Percentiles rank a stretch among this genome's conserved stretches.
These are phyloP conservation scores for Adenanthera pavonina DNA, from an alignment of 306 rosid species.

Conservation along the genomic window DNA sequence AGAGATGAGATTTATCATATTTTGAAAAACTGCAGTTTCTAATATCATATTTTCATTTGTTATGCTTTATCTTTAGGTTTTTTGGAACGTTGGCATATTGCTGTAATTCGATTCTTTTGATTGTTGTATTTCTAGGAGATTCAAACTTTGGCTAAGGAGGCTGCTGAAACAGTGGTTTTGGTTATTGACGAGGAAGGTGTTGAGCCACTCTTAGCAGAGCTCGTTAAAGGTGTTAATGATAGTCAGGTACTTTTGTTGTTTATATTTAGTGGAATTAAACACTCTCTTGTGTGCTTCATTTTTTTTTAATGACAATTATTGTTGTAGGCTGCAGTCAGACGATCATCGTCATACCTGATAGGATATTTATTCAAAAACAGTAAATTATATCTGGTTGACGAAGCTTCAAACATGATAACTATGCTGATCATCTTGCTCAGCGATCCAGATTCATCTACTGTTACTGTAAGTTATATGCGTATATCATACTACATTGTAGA, in stretches of 20 bases:
- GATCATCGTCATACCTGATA: conserved; percentile 79
- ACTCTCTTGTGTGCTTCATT: not conserved
- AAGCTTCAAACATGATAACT: conserved; percentile 90
- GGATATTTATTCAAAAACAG: conserved; percentile 94
- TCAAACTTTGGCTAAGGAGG: conserved; percentile 81
- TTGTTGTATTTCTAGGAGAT: conserved; percentile 69
- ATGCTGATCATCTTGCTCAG: conserved; percentile 84
- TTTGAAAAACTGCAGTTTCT: conserved; percentile 25
- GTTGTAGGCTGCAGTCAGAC: conserved; percentile 79
- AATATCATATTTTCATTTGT: conserved; percentile 24
- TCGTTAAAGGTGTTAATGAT: conserved; percentile 76
- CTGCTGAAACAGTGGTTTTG: conserved; percentile 85
- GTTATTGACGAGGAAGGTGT: conserved; percentile 94
- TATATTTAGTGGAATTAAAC: not conserved
- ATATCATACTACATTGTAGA: conserved; percentile 37
- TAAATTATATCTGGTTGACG: conserved; percentile 91
- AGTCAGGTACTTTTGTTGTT: conserved; percentile 65
- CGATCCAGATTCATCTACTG: conserved; percentile 85
- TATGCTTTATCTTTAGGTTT: conserved; percentile 5
- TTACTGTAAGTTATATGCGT: conserved; percentile 58
- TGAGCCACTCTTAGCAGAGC: conserved; percentile 84
- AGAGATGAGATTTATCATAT: conserved; percentile 15
- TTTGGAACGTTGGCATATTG: conserved; percentile 19
- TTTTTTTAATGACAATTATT: conserved; percentile 28
- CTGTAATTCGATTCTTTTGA: conserved; percentile 11